phyloP scores from a whole-genome alignment of 2,329 filamentous ascomycete genomes.

The Onygena corvina region DNA sequence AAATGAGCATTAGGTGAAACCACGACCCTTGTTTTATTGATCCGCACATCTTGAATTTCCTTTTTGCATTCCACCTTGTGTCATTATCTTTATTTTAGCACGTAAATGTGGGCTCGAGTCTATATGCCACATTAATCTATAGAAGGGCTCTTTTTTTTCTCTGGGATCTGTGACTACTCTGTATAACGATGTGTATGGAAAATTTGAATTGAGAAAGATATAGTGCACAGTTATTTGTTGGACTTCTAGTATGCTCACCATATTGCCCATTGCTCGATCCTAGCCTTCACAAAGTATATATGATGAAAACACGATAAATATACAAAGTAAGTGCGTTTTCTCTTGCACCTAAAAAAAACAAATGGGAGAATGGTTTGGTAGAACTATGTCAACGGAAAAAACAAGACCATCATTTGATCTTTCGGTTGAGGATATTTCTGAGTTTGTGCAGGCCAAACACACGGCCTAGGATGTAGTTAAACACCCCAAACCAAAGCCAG shows the following conservation, averaged over 20 bases:
- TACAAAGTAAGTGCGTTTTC: too few relatives aligned
- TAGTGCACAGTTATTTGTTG: background rate
- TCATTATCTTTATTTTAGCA: slow-evolving; percentile 7
- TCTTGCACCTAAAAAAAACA: too few relatives aligned
- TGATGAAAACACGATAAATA: too few relatives aligned
- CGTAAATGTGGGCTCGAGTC: slow-evolving; percentile 2
- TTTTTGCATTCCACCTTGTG: background rate
- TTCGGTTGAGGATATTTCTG: too few relatives aligned
- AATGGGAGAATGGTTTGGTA: too few relatives aligned
- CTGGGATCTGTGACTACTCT: slow-evolving; percentile 1
- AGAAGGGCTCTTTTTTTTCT: slow-evolving; percentile 3
- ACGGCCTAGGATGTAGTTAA: slow-evolving; percentile 32
- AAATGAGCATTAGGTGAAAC: slow-evolving; percentile 2
- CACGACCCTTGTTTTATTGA: background rate
- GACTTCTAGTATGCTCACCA: too few relatives aligned
- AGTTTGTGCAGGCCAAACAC: slow-evolving; percentile 43
- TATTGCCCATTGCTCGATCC: too few relatives aligned
- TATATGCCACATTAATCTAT: slow-evolving; percentile 7
- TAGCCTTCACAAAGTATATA: too few relatives aligned
- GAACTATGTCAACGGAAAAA: too few relatives aligned
- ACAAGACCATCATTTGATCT: too few relatives aligned
- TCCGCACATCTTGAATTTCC: background rate
- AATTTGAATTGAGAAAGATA: background rate
- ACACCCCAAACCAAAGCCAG: slow-evolving; percentile 33
- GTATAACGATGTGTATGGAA: slow-evolving; percentile 2